Percentiles rank a stretch among this genome's conserved stretches.
Evolutionary conservation across 805 yeast genomes (phyloP).

Genomic region (Ogataea sp.): DNA sequence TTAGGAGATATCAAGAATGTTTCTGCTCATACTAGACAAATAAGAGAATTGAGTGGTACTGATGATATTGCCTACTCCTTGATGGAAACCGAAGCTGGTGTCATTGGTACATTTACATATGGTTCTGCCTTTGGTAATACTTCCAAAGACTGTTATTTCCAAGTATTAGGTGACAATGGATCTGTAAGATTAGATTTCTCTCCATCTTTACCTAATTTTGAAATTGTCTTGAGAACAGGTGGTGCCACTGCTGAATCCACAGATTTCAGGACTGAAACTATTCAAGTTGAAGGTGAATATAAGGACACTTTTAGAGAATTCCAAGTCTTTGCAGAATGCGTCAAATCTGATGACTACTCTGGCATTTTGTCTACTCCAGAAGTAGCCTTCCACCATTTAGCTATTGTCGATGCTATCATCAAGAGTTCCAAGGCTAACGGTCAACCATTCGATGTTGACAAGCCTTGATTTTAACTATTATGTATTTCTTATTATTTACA

Average conservation of each 20-base stretch:
- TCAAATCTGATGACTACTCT: conserved; percentile 15
- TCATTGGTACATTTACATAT: conserved; percentile 78
- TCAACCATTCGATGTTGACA: conserved; percentile 21
- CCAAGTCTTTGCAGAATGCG: conserved; percentile 34
- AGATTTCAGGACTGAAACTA: conserved; percentile 23
- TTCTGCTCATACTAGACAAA: conserved; percentile 71
- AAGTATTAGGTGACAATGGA: conserved; percentile 75
- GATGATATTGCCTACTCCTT: conserved; percentile 77
- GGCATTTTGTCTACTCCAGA: conserved; percentile 44
- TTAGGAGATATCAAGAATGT: conserved; percentile 68
- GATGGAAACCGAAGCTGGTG: conserved; percentile 46
- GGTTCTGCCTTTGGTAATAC: conserved; percentile 85
- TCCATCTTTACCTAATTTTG: conserved; percentile 33
- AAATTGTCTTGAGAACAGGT: conserved; percentile 32
- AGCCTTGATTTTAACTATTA: conserved; percentile 7
- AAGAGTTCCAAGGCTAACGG: conserved; percentile 53
- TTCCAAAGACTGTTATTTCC: conserved; percentile 56
- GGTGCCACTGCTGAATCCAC: conserved; percentile 51
- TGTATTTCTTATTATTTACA: neutral
- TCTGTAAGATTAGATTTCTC: conserved; percentile 61
- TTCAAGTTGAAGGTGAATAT: conserved; percentile 36
- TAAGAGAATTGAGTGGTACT: conserved; percentile 69
- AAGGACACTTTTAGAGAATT: conserved; percentile 37
- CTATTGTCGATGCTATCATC: conserved; percentile 79
- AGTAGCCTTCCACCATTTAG: conserved; percentile 86